Evolutionary conservation across 202 grass and related monocot genomes (phyloP).

Genomic region (Zizania palustris): DNA sequence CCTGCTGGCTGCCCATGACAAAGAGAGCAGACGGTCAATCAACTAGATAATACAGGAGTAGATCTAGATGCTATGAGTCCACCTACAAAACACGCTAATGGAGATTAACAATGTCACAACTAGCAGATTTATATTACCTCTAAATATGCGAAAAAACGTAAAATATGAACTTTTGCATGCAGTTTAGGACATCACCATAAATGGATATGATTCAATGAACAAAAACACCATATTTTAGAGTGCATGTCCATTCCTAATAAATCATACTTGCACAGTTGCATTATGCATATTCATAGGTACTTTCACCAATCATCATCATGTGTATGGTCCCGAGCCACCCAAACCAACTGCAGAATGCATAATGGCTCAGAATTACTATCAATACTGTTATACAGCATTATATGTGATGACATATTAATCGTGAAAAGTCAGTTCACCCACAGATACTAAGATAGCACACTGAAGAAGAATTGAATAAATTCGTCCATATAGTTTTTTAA

Average conservation of each 20-base stretch:
- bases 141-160: neutral
- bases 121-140: neutral
- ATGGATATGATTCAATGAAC: slow-evolving; percentile 20
- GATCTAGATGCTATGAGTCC: slow-evolving; percentile 17
- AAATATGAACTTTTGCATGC: neutral
- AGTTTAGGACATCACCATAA: neutral
- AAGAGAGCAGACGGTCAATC: slow-evolving; percentile 1
- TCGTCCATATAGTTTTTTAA: neutral
- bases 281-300: neutral
- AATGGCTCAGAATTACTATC: neutral
- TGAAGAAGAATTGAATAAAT: neutral
- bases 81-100: slow-evolving; percentile 10
- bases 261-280: neutral
- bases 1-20: too few species aligned
- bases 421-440: neutral
- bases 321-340: slow-evolving; percentile 14
- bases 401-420: neutral
- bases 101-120: neutral
- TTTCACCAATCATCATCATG: slow-evolving; percentile 8
- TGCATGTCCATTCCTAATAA: neutral
- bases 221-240: neutral
- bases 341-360: neutral
- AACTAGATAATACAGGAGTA: slow-evolving; percentile 6
- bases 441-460: slow-evolving; percentile 11
- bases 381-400: neutral